Conservation (phyloP, 257 asterid genomes). For the Jacaranda copaia region DNA sequence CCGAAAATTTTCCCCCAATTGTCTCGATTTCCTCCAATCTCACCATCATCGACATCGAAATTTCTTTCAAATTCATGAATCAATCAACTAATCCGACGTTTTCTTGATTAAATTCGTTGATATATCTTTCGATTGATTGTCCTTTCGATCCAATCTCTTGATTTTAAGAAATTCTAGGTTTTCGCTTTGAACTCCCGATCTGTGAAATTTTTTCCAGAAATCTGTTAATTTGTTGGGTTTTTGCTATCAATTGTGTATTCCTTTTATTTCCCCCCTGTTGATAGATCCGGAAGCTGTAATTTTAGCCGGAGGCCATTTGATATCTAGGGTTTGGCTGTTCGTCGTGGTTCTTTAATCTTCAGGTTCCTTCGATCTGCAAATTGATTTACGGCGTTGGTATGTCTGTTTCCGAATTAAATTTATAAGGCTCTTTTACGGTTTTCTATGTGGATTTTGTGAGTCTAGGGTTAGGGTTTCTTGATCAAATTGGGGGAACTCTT, state of each 20-base stretch:
- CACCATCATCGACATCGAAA: conserved; percentile 6
- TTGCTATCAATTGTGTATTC: not conserved
- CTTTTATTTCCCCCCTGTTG: conserved; percentile 31
- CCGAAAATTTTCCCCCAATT: conserved; percentile 43
- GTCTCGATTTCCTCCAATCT: conserved; percentile 33
- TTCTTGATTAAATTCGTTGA: conserved; percentile 34
- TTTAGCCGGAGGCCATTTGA: conserved; percentile 26
- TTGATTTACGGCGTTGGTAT: conserved; percentile 43
- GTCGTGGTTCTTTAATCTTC: conserved; percentile 28
- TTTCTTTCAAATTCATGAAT: conserved; percentile 24
- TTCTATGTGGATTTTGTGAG: conserved; percentile 26
- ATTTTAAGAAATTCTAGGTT: conserved; percentile 43
- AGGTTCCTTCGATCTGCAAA: conserved; percentile 44
- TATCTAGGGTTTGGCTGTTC: conserved; percentile 54
- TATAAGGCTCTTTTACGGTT: not conserved
- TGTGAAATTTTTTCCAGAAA: conserved; percentile 27
- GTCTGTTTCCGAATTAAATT: conserved; percentile 37
- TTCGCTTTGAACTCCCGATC: conserved; percentile 45
- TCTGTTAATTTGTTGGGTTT: conserved; percentile 2
- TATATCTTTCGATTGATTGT: conserved; percentile 48
- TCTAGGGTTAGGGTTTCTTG: conserved; percentile 59
- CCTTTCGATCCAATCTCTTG: conserved; percentile 22
- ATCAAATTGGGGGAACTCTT: conserved; percentile 28
- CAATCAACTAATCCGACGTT: conserved; percentile 37
- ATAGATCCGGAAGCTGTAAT: not conserved